phyloP scores from a whole-genome alignment of 371 early-diverging fungal species.

The Mortierella sp. region DNA sequence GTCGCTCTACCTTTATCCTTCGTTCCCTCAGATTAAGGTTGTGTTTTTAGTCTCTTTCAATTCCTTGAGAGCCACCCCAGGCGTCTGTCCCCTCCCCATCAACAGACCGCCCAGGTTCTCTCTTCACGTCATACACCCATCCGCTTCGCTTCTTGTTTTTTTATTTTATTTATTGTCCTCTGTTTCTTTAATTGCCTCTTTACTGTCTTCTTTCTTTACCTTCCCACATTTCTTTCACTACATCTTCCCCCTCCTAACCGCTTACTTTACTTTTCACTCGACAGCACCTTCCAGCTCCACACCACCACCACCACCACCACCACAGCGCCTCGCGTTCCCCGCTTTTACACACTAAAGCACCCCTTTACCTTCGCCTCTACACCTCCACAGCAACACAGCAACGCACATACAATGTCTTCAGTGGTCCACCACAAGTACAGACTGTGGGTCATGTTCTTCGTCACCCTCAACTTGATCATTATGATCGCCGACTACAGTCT shows the following conservation, averaged over 20 bases:
- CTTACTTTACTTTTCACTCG: not conserved
- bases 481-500: not conserved
- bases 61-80: too few species aligned
- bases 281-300: not conserved
- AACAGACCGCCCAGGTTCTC: too few species aligned
- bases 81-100: too few species aligned
- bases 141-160: too few species aligned
- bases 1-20: too few species aligned
- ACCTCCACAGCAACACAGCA: not conserved
- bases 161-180: too few species aligned
- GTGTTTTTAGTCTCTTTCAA: too few species aligned
- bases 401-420: not conserved
- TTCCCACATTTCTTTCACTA: not conserved
- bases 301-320: not conserved
- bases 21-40: too few species aligned
- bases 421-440: not conserved
- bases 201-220: not conserved
- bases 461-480: not conserved
- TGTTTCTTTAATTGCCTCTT: not conserved
- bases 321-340: not conserved
- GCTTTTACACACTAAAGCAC: not conserved
- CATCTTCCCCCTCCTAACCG: not conserved
- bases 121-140: too few species aligned
- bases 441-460: slow-evolving; percentile 4
- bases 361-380: not conserved